Conservation (phyloP, 2,329 filamentous ascomycete species). For the Beauveria rudraprayagi region DNA sequence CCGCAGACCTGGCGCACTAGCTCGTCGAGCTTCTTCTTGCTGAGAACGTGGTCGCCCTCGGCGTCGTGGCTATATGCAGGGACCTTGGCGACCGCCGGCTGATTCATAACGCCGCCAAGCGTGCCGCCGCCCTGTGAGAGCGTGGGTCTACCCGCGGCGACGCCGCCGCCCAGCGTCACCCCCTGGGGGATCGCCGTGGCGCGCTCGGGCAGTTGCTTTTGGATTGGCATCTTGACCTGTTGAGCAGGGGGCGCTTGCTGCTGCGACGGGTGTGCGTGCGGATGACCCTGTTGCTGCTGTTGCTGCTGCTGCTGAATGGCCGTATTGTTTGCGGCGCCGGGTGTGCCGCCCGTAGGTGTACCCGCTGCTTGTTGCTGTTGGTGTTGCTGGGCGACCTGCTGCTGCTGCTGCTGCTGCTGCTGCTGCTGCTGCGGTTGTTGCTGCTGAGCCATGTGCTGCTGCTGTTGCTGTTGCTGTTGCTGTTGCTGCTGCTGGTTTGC, state of each 20-base stretch:
- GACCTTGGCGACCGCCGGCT: conserved; percentile 75
- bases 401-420: conserved; percentile 10
- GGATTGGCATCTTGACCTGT: conserved; percentile 67
- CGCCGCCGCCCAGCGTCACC: conserved; percentile 58
- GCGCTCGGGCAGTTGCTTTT: conserved; percentile 64
- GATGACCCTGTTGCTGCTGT: conserved; percentile 34
- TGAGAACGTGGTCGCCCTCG: conserved; percentile 87
- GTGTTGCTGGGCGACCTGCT: conserved; percentile 23
- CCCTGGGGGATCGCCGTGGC: conserved; percentile 64
- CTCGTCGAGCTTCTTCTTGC: conserved; percentile 95
- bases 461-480: conserved; percentile 12
- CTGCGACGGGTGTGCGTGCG: conserved; percentile 39
- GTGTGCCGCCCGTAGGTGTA: conserved; percentile 16
- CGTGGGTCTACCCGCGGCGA: conserved; percentile 66
- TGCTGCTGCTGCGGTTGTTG: conserved; percentile 12
- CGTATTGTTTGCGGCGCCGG: conserved; percentile 16
- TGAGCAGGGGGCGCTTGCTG: conserved; percentile 28
- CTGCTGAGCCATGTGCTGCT: not conserved
- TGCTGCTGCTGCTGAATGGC: conserved; percentile 17
- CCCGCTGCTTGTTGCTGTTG: conserved; percentile 8
- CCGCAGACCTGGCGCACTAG: conserved; percentile 90
- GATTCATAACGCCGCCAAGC: conserved; percentile 74
- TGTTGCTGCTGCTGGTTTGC: conserved; percentile 22
- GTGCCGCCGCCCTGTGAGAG: conserved; percentile 70
- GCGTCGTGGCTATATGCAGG: conserved; percentile 82